These are phyloP conservation scores for Monosporascus sp. DNA, from an alignment of 2,329 filamentous ascomycete species.

Conservation along the genomic window DNA sequence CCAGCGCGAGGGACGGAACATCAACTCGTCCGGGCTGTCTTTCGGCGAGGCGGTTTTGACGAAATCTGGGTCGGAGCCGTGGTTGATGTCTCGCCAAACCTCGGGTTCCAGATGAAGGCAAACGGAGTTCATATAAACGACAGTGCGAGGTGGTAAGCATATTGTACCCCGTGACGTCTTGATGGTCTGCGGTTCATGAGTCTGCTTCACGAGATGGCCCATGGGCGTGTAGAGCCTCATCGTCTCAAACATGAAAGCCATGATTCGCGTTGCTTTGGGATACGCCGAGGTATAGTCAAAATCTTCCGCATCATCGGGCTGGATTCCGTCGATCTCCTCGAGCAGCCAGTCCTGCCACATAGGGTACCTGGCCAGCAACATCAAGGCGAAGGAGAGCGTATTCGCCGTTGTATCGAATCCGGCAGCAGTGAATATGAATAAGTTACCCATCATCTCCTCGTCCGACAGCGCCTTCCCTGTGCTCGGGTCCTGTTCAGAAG, in stretches of 20 bases:
- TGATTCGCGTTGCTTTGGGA: slow-evolving; percentile 33
- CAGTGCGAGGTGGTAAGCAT: slow-evolving; percentile 25
- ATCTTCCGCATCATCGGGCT: slow-evolving; percentile 16
- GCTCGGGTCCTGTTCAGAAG: too few relatives aligned
- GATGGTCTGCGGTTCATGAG: slow-evolving; percentile 23
- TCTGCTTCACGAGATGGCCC: slow-evolving; percentile 30
- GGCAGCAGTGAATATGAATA: slow-evolving; percentile 40
- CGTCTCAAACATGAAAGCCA: slow-evolving; percentile 43
- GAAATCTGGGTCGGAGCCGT: too few relatives aligned
- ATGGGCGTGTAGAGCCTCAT: slow-evolving; percentile 36
- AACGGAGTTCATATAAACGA: slow-evolving; percentile 27
- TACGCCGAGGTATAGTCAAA: slow-evolving; percentile 38
- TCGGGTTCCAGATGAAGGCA: too few relatives aligned
- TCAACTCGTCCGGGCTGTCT: slow-evolving; percentile 18
- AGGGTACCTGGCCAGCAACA: slow-evolving; percentile 38
- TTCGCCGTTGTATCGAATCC: slow-evolving; percentile 46
- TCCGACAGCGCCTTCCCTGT: too few relatives aligned
- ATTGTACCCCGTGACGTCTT: slow-evolving; percentile 18
- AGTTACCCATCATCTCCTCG: slow-evolving; percentile 21
- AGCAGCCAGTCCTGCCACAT: slow-evolving; percentile 46
- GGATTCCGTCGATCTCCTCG: slow-evolving; percentile 39
- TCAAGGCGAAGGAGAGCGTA: slow-evolving; percentile 42
- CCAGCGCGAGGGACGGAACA: slow-evolving; percentile 36
- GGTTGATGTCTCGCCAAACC: too few relatives aligned
- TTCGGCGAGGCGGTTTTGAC: background rate